Percentiles rank a stretch among this genome's conserved stretches.
phyloP scores from a whole-genome alignment of 2,329 filamentous ascomycete species.

The Akanthomyces muscarius region DNA sequence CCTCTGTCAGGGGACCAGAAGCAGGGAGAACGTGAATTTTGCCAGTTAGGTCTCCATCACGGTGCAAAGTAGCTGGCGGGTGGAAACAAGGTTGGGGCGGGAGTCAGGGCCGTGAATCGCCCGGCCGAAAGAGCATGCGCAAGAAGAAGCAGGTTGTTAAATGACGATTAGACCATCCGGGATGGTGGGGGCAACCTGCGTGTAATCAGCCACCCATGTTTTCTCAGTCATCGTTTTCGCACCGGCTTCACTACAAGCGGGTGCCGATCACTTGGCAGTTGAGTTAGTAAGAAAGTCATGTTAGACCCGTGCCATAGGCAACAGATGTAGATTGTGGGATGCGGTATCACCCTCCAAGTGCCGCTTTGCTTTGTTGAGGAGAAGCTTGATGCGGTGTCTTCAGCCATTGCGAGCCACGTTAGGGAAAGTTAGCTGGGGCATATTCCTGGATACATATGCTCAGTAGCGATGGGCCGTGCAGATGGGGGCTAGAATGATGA shows the following conservation, averaged over 20 bases:
- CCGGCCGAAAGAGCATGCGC: background rate
- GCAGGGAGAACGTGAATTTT: no score
- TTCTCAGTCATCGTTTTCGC: background rate
- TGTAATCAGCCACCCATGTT: background rate
- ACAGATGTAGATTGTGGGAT: background rate
- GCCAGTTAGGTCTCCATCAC: background rate
- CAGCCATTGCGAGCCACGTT: background rate
- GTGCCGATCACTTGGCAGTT: background rate
- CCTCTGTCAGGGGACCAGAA: no score
- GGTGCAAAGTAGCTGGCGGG: background rate
- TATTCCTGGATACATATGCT: background rate
- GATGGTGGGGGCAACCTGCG: background rate
- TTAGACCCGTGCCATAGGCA: background rate
- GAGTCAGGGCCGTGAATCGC: background rate
- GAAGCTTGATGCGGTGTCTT: background rate
- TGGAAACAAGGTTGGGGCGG: background rate
- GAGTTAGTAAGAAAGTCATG: background rate
- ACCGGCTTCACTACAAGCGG: background rate
- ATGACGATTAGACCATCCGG: slow-evolving; percentile 1
- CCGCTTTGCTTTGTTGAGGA: background rate
- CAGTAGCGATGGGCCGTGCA: background rate
- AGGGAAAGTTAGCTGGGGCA: background rate
- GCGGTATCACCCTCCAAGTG: background rate
- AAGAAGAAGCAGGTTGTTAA: background rate
- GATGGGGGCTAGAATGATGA: no score